phyloP scores from a whole-genome alignment of 2,329 filamentous ascomycete species.

The Dothistroma pini region DNA sequence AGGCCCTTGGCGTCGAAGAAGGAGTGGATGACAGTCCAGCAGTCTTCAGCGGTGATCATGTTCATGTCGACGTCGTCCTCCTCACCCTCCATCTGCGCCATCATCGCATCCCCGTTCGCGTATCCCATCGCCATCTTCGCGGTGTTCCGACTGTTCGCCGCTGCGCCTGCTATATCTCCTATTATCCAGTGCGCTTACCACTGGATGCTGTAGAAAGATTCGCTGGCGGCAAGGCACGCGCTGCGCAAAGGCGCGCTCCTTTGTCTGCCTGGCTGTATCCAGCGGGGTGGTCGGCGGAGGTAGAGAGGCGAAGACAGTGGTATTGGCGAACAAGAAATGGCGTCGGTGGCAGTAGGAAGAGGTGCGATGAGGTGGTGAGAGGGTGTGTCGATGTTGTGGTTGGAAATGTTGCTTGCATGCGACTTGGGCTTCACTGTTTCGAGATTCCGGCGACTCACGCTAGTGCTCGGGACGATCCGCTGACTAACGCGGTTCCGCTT shows the following conservation, averaged over 20 bases:
- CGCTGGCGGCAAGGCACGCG: conserved; percentile 18
- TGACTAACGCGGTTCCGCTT: neutral
- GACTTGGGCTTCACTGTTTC: neutral
- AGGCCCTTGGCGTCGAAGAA: conserved; percentile 97
- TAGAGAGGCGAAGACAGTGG: neutral
- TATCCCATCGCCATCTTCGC: conserved; percentile 17
- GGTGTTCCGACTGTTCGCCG: neutral
- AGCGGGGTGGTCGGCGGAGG: neutral
- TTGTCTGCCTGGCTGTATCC: conserved; percentile 1
- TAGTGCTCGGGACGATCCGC: neutral
- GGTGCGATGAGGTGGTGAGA: neutral
- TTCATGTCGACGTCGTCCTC: conserved; percentile 27
- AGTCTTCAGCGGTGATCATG: conserved; percentile 88
- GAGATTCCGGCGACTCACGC: neutral
- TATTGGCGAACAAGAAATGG: neutral
- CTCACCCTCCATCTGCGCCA: conserved; percentile 19
- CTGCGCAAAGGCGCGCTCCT: conserved; percentile 20
- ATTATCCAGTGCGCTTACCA: neutral
- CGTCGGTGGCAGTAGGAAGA: neutral
- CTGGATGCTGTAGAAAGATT: neutral
- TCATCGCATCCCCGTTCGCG: conserved; percentile 25
- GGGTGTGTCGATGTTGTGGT: neutral
- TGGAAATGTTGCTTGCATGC: neutral
- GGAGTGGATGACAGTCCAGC: conserved; percentile 94
- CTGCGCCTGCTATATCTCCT: neutral